phyloP scores from a whole-genome alignment of 495 filamentous ascomycete genomes.

The Cryomyces antarcticus region DNA sequence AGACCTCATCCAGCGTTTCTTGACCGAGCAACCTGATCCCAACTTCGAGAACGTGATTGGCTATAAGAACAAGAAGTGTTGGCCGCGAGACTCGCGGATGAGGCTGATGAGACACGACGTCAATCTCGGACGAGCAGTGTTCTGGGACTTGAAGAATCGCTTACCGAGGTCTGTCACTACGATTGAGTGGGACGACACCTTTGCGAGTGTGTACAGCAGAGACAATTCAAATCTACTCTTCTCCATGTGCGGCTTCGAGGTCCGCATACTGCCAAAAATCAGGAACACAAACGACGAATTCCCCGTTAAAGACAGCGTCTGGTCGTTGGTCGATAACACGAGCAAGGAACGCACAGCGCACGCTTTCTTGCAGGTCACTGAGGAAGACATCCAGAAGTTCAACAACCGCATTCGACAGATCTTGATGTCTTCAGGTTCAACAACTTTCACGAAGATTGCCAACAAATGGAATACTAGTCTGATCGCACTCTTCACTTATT shows the following conservation, averaged over 20 bases:
- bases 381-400: conserved; percentile 97
- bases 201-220: conserved; percentile 94
- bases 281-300: conserved; percentile 94
- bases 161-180: conserved; percentile 87
- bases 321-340: conserved; percentile 89
- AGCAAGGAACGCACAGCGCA: conserved; percentile 95
- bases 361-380: conserved; percentile 94
- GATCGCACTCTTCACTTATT: conserved; percentile 98
- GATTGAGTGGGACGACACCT: conserved; percentile 98
- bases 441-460: conserved; percentile 98
- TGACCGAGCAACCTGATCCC: conserved; percentile 95
- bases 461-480: conserved; percentile 99
- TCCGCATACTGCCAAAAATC: conserved; percentile 88
- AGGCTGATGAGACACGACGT: conserved; percentile 98
- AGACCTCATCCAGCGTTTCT: conserved; percentile 90
- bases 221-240: conserved; percentile 96
- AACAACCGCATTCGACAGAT: conserved; percentile 98
- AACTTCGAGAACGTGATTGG: conserved; percentile 99
- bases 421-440: conserved; percentile 95
- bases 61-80: conserved; percentile 98
- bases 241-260: conserved; percentile 97
- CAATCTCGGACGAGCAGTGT: conserved; percentile 91
- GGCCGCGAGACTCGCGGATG: conserved; percentile 96
- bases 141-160: conserved; percentile 98
- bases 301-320: conserved; percentile 90